These are phyloP conservation scores for Phytophthora aleatoria DNA, from an alignment of 352 stramenopile genomes.

Conservation along the genomic window DNA sequence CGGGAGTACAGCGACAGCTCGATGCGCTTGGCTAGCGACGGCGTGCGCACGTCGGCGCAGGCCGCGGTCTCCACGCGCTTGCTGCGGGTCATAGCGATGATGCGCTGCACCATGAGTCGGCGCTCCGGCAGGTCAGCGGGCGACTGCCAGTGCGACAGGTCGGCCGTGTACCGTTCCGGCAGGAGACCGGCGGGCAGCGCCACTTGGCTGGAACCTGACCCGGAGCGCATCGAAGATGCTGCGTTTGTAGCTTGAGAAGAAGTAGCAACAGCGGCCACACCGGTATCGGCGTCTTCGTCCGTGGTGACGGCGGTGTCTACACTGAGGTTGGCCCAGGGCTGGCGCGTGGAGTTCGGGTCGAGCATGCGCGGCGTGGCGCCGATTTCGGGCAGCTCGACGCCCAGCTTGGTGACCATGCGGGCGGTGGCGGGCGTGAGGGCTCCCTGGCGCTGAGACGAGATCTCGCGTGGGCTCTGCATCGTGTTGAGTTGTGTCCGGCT, in stretches of 20 bases:
- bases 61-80: slow-evolving; percentile 46
- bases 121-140: slow-evolving; percentile 78
- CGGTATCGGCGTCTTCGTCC: slow-evolving; percentile 15
- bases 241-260: slow-evolving; percentile 24
- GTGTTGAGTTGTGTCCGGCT: slow-evolving; percentile 7
- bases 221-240: slow-evolving; percentile 53
- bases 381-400: slow-evolving; percentile 29
- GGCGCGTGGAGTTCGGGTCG: slow-evolving; percentile 45
- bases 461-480: slow-evolving; percentile 63
- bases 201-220: slow-evolving; percentile 44
- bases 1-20: slow-evolving; percentile 86
- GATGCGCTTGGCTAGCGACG: slow-evolving; percentile 85
- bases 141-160: slow-evolving; percentile 87
- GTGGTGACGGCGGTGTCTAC: slow-evolving; percentile 52
- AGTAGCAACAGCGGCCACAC: background rate
- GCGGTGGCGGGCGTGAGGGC: slow-evolving; percentile 70
- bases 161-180: slow-evolving; percentile 76
- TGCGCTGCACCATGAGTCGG: slow-evolving; percentile 84
- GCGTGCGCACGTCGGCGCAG: slow-evolving; percentile 61
- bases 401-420: slow-evolving; percentile 55
- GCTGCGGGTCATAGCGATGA: slow-evolving; percentile 86
- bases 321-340: slow-evolving; percentile 77
- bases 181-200: slow-evolving; percentile 59
- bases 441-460: slow-evolving; percentile 72
- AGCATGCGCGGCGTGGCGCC: slow-evolving; percentile 61